These are phyloP conservation scores for Bombardia bombarda DNA, from an alignment of 495 filamentous ascomycete species.

Conservation along the genomic window DNA sequence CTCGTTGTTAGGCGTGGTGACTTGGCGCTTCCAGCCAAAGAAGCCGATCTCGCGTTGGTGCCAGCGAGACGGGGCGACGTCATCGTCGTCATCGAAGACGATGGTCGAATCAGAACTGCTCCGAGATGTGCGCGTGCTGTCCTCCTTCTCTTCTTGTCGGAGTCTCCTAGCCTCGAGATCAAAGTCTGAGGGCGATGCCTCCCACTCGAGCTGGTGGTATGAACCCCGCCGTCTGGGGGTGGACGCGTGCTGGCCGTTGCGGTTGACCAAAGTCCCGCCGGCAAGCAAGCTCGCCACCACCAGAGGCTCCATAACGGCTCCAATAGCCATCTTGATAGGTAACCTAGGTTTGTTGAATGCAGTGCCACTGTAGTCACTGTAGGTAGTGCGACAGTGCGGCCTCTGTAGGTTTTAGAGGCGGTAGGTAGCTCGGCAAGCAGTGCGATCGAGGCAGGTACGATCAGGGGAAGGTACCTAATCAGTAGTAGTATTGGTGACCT, in stretches of 20 bases:
- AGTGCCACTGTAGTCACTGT: too few species aligned
- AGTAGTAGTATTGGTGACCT: too few species aligned
- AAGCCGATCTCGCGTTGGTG: constrained; percentile 15
- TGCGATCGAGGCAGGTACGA: too few species aligned
- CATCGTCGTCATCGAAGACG: constrained; percentile 7
- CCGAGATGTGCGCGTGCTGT: constrained; percentile 4
- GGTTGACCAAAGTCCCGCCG: constrained; percentile 26
- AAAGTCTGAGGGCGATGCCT: constrained; percentile 4
- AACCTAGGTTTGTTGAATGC: too few species aligned
- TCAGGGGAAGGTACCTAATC: too few species aligned
- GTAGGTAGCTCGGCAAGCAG: too few species aligned
- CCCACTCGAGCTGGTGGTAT: background rate
- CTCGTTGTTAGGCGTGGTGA: constrained; percentile 22
- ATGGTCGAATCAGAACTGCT: constrained; percentile 15
- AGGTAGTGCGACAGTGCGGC: too few species aligned
- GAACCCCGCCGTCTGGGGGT: background rate
- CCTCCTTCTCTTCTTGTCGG: background rate
- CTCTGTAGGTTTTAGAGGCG: too few species aligned
- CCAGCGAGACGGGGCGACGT: constrained; percentile 2
- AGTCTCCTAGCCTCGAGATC: background rate
- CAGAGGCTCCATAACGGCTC: constrained; percentile 25
- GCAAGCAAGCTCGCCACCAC: constrained; percentile 24
- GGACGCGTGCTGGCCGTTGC: constrained; percentile 11
- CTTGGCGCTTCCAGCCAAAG: constrained; percentile 14
- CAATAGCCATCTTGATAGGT: constrained; percentile 21